Evolutionary conservation across 2,329 filamentous ascomycete species (phyloP).

Genomic region (Fusarium pilosicola): DNA sequence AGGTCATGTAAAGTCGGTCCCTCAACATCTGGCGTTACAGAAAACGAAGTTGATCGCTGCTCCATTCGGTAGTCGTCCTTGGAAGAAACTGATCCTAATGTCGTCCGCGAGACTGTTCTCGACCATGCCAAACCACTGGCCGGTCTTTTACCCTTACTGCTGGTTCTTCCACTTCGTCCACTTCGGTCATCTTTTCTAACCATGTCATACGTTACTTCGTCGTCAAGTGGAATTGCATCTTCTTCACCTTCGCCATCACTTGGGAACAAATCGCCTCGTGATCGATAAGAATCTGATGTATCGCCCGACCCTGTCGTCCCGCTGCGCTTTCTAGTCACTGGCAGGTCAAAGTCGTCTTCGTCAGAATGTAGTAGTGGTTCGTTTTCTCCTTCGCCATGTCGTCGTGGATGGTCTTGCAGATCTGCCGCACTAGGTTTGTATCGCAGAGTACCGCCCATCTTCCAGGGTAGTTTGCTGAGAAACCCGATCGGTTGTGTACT

Average conservation of each 20-base stretch:
- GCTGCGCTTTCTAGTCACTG: constrained; percentile 68
- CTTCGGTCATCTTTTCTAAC: constrained; percentile 80
- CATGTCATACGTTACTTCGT: constrained; percentile 88
- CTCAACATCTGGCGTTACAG: constrained; percentile 50
- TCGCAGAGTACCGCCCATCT: constrained; percentile 80
- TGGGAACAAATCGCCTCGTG: constrained; percentile 88
- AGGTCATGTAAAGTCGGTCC: constrained; percentile 63
- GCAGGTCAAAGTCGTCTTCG: constrained; percentile 45
- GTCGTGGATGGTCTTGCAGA: constrained; percentile 84
- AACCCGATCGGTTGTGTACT: constrained; percentile 88
- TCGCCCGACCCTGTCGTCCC: constrained; percentile 81
- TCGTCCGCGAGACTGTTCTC: constrained; percentile 68
- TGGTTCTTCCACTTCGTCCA: constrained; percentile 63
- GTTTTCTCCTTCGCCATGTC: constrained; percentile 64
- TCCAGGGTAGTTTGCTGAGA: constrained; percentile 84
- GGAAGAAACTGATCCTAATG: constrained; percentile 57
- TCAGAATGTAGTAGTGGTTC: constrained; percentile 71
- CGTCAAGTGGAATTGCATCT: constrained; percentile 90
- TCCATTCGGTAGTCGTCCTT: constrained; percentile 45
- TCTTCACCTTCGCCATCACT: constrained; percentile 88
- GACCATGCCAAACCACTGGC: constrained; percentile 51
- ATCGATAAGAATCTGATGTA: constrained; percentile 87
- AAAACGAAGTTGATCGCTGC: constrained; percentile 44
- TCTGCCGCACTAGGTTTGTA: constrained; percentile 94
- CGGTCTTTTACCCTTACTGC: constrained; percentile 68